Evolutionary conservation across 768 basidiomycete species (phyloP).

Genomic region (Hericium erinaceus): DNA sequence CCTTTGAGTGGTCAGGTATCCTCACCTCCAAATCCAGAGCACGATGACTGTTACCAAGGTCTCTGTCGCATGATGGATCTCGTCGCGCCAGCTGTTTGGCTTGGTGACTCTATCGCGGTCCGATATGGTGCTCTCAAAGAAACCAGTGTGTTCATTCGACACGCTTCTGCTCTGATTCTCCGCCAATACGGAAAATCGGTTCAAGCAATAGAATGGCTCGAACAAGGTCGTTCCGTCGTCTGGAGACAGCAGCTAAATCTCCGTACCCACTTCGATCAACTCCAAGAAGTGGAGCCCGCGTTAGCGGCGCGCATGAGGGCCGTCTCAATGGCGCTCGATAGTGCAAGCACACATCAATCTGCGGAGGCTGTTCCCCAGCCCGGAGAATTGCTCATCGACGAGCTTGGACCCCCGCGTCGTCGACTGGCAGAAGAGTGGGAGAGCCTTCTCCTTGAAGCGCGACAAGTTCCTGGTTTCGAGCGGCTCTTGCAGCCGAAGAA

Average conservation of each 20-base stretch:
- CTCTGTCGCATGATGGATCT: not conserved
- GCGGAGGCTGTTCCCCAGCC: not conserved
- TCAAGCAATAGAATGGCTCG: slow-evolving; percentile 3
- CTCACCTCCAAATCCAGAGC: too few species aligned
- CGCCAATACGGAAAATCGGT: not conserved
- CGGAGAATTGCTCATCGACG: not conserved
- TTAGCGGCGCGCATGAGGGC: not conserved
- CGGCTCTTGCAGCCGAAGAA: not conserved
- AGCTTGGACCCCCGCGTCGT: not conserved
- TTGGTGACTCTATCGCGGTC: not conserved
- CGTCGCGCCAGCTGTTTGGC: not conserved
- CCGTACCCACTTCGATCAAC: not conserved
- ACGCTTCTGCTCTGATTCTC: not conserved
- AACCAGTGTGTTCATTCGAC: not conserved
- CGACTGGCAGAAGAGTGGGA: not conserved
- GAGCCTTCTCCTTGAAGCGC: not conserved
- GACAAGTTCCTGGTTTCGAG: not conserved
- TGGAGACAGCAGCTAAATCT: slow-evolving; percentile 2
- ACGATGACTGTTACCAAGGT: too few species aligned
- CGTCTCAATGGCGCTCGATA: not conserved
- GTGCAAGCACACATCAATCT: not conserved
- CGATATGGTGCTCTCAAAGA: not conserved
- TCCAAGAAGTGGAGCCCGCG: not conserved
- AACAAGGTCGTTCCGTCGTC: slow-evolving; percentile 3
- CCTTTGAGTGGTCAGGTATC: too few species aligned